These are phyloP conservation scores for Thielaviopsis euricoi DNA, from an alignment of 2,329 filamentous ascomycete genomes.

Conservation along the genomic window DNA sequence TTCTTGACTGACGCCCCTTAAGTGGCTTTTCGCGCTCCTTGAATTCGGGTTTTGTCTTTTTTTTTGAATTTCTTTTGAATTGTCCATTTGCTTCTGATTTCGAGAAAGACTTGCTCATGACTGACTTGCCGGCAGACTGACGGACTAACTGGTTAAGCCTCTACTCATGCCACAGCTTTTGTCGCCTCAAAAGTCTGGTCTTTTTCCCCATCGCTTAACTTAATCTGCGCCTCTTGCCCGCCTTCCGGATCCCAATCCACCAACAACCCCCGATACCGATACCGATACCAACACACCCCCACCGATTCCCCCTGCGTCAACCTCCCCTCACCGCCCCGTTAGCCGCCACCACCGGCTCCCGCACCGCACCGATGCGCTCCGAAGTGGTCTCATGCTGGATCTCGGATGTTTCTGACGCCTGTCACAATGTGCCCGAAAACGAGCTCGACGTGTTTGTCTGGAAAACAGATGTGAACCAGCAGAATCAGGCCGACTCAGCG, in stretches of 20 bases:
- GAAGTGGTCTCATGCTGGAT: conserved; percentile 9
- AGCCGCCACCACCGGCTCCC: background rate
- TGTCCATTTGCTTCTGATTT: background rate
- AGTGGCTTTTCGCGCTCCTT: background rate
- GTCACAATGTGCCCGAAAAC: background rate
- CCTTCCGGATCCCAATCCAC: no score
- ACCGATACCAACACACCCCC: no score
- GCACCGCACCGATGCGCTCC: conserved; percentile 2
- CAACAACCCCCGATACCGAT: no score
- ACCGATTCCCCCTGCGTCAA: no score
- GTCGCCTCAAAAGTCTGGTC: no score
- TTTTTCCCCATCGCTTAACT: no score
- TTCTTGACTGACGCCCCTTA: background rate
- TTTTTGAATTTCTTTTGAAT: background rate
- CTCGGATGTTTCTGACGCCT: conserved; percentile 8
- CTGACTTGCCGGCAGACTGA: no score
- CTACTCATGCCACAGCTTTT: no score
- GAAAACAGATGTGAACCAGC: conserved; percentile 5
- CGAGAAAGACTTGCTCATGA: no score
- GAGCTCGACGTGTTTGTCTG: conserved; percentile 8
- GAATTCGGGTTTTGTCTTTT: background rate
- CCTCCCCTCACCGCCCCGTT: no score
- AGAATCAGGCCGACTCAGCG: conserved; percentile 1
- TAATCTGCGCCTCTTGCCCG: no score
- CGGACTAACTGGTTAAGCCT: no score